Percentiles rank a stretch among this genome's conserved stretches.
phyloP scores from a whole-genome alignment of 1,284 basidiomycete genomes.

The Boletus semigastroideus region DNA sequence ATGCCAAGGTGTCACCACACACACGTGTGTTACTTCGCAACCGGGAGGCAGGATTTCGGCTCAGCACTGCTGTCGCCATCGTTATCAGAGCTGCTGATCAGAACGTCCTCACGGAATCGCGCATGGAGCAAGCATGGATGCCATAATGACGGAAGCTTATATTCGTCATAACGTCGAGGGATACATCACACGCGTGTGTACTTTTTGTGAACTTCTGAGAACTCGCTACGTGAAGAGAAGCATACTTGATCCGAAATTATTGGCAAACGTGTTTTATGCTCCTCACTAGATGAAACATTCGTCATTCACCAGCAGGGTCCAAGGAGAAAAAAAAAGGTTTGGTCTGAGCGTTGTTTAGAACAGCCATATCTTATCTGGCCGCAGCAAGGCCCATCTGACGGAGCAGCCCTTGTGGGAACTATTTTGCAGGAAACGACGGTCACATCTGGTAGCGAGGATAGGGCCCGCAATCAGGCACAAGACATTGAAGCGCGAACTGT shows the following conservation, averaged over 20 bases:
- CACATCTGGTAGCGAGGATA: too few relatives aligned
- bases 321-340: not conserved
- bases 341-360: not conserved
- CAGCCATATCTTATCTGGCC: constrained; percentile 15
- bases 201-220: not conserved
- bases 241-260: constrained; percentile 1
- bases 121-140: not conserved
- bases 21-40: not conserved
- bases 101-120: constrained; percentile 6
- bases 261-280: constrained; percentile 7
- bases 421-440: not conserved
- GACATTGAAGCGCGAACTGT: too few relatives aligned
- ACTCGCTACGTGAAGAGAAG: not conserved
- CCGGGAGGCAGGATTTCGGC: not conserved
- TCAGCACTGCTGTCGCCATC: constrained; percentile 5
- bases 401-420: not conserved
- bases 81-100: constrained; percentile 15
- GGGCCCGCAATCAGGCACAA: too few relatives aligned
- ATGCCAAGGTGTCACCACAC: not conserved
- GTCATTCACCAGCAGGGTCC: constrained; percentile 6
- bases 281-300: constrained; percentile 1
- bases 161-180: constrained; percentile 9
- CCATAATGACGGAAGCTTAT: constrained; percentile 2
- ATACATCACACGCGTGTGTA: not conserved
- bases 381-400: not conserved